Evolutionary conservation across 495 filamentous ascomycete genomes (phyloP), one percentile per base, ranked within the genome.

Genomic region (Xylaria cubensis): DNA sequence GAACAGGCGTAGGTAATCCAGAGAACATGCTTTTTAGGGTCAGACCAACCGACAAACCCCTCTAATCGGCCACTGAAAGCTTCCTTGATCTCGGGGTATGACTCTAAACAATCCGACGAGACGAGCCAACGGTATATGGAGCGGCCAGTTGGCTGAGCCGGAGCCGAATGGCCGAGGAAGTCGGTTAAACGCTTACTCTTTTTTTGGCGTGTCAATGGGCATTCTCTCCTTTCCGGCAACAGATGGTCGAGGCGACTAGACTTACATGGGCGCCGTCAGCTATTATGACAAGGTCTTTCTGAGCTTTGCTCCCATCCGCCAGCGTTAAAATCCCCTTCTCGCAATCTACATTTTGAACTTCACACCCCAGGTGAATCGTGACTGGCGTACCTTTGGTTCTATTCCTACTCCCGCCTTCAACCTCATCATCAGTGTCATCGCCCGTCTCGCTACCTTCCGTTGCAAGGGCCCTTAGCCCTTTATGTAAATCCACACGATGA

Each of bases 401-500:
- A 29, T 76, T 67, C 6, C 44, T 79, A 21, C 34, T 32, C 51
- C n/a, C 64, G 1, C 10, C 64, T 55, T 41, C 48, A 10, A 41
- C n/a, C 9, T 6, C 29, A 1, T 4, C 48, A n/a, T 41, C 24
- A 4, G 24, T 6, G 1, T 17, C 62, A 5, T 9, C 21, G 1
- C 2, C 19, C 10, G 8, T 29, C 42, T 34, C 56, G 2, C 76
- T 29, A 19, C 39, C 78, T 39, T 78, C 58, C 12, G 77, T 72
- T 0, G 87, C 88, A 0, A 86, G 73, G 6, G 77, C 48, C 67
- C 83, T 82, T 36, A 90, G 73, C 56, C 84, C 80, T 4, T 79
- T 80, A 75, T 91, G 89, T 53, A 91, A 72, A 73, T 90, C 88
- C 6, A 88, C 84, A 15, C 88, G 80, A 76, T 90, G 88, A 53